These are phyloP conservation scores for Penicillium brasilianum DNA, from an alignment of 2,329 filamentous ascomycete species.

Conservation along the genomic window DNA sequence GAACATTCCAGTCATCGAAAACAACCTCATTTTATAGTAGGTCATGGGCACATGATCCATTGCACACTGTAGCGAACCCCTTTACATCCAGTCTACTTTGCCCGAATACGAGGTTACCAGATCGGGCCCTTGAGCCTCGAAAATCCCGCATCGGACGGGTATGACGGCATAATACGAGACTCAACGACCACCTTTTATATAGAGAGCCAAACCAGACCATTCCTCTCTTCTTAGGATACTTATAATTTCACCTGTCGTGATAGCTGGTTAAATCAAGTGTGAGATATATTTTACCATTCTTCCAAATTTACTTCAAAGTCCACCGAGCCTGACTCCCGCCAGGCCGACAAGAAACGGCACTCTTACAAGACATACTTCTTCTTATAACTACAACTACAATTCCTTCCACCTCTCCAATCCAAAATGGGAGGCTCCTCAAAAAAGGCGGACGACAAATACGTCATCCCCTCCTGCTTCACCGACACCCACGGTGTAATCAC, in stretches of 20 bases:
- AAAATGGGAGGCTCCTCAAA: slow-evolving; percentile 11
- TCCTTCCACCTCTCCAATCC: background rate
- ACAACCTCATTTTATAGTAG: no score
- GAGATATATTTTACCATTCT: background rate
- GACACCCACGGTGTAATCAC: slow-evolving; percentile 67
- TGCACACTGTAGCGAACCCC: background rate
- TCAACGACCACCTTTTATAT: background rate
- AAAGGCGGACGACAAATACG: slow-evolving; percentile 17
- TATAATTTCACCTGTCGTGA: background rate
- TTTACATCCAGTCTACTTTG: background rate
- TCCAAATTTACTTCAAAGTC: background rate
- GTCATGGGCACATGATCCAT: background rate
- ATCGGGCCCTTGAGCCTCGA: background rate
- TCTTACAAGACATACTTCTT: background rate
- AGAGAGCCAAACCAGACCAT: background rate
- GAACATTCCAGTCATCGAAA: no score
- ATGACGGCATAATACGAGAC: slow-evolving; percentile 11
- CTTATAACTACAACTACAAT: background rate
- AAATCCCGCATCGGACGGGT: slow-evolving; percentile 9
- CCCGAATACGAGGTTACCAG: background rate
- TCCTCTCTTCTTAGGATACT: background rate
- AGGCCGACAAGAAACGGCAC: background rate
- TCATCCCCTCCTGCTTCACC: slow-evolving; percentile 56
- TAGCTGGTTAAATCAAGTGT: background rate
- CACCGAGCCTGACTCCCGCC: background rate